A percentile compares a stretch with the other conserved stretches of the same genome.
These are phyloP conservation scores for Picea abies DNA, from an alignment of 83 land plant genomes.

Conservation along the genomic window DNA sequence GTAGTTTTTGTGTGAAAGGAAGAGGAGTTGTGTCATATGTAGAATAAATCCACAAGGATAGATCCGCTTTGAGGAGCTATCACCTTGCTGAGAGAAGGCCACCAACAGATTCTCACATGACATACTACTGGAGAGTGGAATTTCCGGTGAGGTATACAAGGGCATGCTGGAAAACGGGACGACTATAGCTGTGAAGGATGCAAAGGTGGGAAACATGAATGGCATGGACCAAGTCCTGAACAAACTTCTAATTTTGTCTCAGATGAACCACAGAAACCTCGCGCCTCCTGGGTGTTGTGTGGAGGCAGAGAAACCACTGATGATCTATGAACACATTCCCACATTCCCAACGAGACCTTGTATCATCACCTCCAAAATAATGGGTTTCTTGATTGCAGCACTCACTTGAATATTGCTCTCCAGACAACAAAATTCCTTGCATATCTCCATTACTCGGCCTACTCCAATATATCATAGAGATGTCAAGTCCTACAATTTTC, in stretches of 20 bases:
- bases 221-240: slow-evolving; percentile 67
- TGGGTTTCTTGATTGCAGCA: slow-evolving; percentile 28
- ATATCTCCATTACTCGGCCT: slow-evolving; percentile 62
- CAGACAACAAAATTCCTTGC: slow-evolving; percentile 56
- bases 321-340: slow-evolving; percentile 93
- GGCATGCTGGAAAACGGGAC: slow-evolving; percentile 49
- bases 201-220: slow-evolving; percentile 62
- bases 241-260: slow-evolving; percentile 68
- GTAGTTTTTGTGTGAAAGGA: too few species aligned
- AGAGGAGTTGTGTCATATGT: too few species aligned
- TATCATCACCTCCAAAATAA: slow-evolving; percentile 50
- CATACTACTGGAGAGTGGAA: slow-evolving; percentile 46
- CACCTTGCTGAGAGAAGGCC: slow-evolving; percentile 20
- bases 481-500: slow-evolving; percentile 74
- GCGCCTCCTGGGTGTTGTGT: slow-evolving; percentile 86
- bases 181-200: slow-evolving; percentile 53
- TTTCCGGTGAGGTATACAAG: slow-evolving; percentile 56
- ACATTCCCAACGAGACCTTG: slow-evolving; percentile 71
- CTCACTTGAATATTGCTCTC: slow-evolving; percentile 41
- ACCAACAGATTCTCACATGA: slow-evolving; percentile 59
- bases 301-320: slow-evolving; percentile 53
- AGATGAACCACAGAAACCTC: slow-evolving; percentile 77
- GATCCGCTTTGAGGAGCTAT: too few species aligned
- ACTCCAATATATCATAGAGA: slow-evolving; percentile 72
- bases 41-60: too few species aligned